Evolutionary conservation across 805 yeast genomes (phyloP).

Genomic region (Wickerhamomyces silvicola): DNA sequence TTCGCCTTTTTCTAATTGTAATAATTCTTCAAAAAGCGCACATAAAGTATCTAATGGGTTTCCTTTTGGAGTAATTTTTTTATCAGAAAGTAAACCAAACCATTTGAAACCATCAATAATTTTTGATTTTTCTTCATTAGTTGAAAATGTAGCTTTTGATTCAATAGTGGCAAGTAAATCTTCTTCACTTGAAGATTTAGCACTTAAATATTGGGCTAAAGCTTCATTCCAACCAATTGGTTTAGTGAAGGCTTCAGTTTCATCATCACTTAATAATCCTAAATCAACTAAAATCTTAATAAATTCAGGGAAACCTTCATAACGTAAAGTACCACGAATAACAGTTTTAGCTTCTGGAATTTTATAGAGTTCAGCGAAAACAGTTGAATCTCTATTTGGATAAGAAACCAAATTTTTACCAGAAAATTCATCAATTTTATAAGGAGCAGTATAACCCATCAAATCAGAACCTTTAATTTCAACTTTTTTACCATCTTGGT

Average conservation of each 20-base stretch:
- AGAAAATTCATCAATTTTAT: constrained; percentile 92
- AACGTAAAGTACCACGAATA: constrained; percentile 94
- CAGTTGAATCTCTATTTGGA: constrained; percentile 97
- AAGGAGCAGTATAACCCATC: constrained; percentile 93
- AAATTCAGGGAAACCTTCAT: constrained; percentile 98
- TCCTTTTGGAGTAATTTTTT: constrained; percentile 76
- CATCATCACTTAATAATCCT: constrained; percentile 83
- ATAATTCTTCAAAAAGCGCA: constrained; percentile 89
- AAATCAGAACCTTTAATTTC: constrained; percentile 81
- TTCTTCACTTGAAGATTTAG: constrained; percentile 58
- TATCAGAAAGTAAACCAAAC: constrained; percentile 86
- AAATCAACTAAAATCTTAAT: constrained; percentile 91
- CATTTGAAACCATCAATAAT: constrained; percentile 85
- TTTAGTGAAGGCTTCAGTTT: constrained; percentile 49
- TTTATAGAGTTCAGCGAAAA: constrained; percentile 82
- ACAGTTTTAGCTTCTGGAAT: constrained; percentile 98
- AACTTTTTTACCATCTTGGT: constrained; percentile 77
- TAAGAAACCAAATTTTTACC: constrained; percentile 63
- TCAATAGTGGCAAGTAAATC: constrained; percentile 75
- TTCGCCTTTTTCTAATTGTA: constrained; percentile 95
- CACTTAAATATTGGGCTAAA: constrained; percentile 65
- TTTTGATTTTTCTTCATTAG: constrained; percentile 75
- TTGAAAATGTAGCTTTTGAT: constrained; percentile 73
- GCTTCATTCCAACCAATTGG: constrained; percentile 86
- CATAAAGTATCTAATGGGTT: constrained; percentile 95